Evolutionary conservation across 75 land plant genomes (phyloP).

Genomic region (Adiantum capillusveneris): DNA sequence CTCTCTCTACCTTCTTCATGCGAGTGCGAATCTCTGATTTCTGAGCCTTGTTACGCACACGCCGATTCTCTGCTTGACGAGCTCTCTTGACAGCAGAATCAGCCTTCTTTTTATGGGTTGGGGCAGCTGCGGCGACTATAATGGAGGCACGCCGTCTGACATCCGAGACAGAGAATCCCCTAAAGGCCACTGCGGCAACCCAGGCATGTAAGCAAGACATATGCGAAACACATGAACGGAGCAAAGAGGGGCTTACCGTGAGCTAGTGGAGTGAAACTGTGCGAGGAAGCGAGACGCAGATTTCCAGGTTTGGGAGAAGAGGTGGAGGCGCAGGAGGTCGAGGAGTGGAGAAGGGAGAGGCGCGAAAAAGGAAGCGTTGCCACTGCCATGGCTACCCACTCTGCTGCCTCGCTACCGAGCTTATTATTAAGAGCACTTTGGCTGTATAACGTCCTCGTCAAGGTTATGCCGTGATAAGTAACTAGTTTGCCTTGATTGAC

Average conservation of each 20-base stretch:
- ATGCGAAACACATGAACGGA: not conserved
- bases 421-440: too few species aligned
- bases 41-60: slow-evolving; percentile 64
- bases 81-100: slow-evolving; percentile 88
- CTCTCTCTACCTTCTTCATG: slow-evolving; percentile 70
- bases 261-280: slow-evolving; percentile 1
- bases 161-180: not conserved
- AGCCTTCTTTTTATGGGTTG: slow-evolving; percentile 36
- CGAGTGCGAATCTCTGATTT: slow-evolving; percentile 87
- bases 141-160: slow-evolving; percentile 27
- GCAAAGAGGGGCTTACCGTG: not conserved
- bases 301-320: not conserved
- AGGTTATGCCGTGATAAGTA: too few species aligned
- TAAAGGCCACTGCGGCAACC: not conserved
- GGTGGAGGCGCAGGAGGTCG: not conserved
- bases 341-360: not conserved
- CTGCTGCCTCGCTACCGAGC: too few species aligned
- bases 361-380: not conserved
- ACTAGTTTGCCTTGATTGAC: too few species aligned
- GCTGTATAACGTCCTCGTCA: too few species aligned
- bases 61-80: slow-evolving; percentile 71
- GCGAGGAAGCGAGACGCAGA: not conserved
- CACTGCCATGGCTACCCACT: not conserved
- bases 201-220: not conserved
- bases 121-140: slow-evolving; percentile 44